Base-by-base conservation (phyloP, 257 asterid genomes). In the Rhazya stricta region DNA sequence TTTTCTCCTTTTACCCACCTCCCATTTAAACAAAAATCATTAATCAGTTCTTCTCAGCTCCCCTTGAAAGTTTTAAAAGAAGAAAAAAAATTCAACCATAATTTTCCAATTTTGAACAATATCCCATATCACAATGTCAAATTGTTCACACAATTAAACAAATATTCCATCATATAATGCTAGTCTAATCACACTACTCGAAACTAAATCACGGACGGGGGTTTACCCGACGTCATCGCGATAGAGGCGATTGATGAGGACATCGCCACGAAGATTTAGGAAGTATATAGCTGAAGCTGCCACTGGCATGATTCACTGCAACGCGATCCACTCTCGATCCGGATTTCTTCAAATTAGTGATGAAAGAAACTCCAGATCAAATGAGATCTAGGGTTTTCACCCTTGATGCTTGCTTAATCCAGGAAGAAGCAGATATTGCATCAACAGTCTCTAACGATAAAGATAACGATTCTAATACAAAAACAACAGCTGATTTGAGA, bases 251-350 rank as follows among this genome's bases (percentile, higher is more conserved):
- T 94, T 94, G 83, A 94, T 94, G 86, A 94, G 97, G 79, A 92
- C 97, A 87, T 94, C 97, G 84, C 99, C 99, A 32, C 99, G 96
- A 79, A 94, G 97, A 83, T 94, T 94, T 46, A 94, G 88, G 82
- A 94, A 94, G 83, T 94, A 94, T 58, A 94, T 83, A 74, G 99
- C 97, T 54, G 99, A 94, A 83, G 99, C 99, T 82, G 97, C 97
- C 80, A 94, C 92, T 46, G 99, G 99, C 99, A 94, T 94, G 79
- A 79, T 89, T 87, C 74, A 50, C 61, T 1, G 43, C 25, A 13
- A 30, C 43, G 58, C 76, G 37, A 65, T 70, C 61, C 77, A 66
- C 79, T 71, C 41, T 43, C 57, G 73, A 80, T 58, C 80, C 36
- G 72, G 57, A 32, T 60, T 70, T 45, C 45, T 74, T n/a, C 79